Evolutionary conservation across 768 basidiomycete genomes (phyloP), one percentile per base, ranked within the genome.

Genomic region (Serendipita vermifera): DNA sequence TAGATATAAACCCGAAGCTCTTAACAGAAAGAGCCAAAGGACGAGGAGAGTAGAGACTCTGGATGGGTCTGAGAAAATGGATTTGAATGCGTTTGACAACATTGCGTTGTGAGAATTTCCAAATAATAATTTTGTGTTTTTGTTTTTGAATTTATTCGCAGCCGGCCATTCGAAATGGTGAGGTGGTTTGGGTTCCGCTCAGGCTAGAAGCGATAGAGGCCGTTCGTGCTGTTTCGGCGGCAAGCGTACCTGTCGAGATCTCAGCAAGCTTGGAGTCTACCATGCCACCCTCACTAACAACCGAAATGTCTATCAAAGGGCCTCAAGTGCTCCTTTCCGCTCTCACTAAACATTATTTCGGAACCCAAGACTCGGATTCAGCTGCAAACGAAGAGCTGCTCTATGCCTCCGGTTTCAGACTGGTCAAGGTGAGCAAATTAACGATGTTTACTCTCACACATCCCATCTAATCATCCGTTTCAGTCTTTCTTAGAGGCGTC

Each of bases 1-100:
- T 55, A 94, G 79, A 67, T 86, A 88, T 26, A 98, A 80, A 13
- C 85, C 90, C 26, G 81, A 74, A 40, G 82, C 62, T 62, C 97
- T 92, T 26, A 87, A 66, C 43, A 80, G 68, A 57, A 75, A 73
- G 22, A 91, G 63, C 60, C 69, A 68, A 38, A 60, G 46, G 14
- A 71, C 61, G 48, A 65, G 48, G 27, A 59, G 24, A 11, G 46
- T 31, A 7, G 40, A 56, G 15, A 31, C 29, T 31, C 46, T 51
- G 24, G 46, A 27, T 31, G 46, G 46, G 22, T 41, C 31, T 22
- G 22, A 51, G 31, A 33, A 53, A 17, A n/a, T 13, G 15, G 41
- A 11, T 46, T n/a, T n/a, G n/a, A 26, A 46, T 26, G 41, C 15
- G n/a, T n/a, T 26, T 11, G 20, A 13, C 41, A 46, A 11, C 13